These are phyloP conservation scores for Nannizzia gypsea DNA, from an alignment of 2,329 filamentous ascomycete species.

Conservation along the genomic window DNA sequence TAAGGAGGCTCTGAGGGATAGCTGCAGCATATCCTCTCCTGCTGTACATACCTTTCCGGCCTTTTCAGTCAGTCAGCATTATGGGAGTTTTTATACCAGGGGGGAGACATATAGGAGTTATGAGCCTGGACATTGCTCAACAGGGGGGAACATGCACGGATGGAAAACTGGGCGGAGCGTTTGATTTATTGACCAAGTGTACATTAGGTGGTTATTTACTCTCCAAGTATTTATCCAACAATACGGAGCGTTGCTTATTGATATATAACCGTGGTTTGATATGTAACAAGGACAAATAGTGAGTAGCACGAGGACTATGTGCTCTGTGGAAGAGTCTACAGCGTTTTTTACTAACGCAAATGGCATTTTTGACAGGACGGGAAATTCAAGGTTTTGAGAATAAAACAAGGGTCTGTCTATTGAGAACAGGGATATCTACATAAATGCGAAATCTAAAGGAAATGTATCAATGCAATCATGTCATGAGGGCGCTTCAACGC, in stretches of 20 bases:
- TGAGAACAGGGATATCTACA: not conserved
- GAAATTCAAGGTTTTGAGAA: not conserved
- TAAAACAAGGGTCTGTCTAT: not conserved
- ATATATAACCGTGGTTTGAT: no score
- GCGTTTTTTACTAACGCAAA: not conserved
- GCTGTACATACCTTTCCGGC: not conserved
- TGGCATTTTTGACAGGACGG: not conserved
- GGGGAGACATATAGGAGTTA: not conserved
- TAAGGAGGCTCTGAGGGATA: slow-evolving; percentile 6
- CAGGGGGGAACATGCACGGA: not conserved
- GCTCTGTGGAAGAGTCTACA: not conserved
- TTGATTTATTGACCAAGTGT: not conserved
- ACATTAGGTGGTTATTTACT: not conserved
- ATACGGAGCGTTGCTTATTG: not conserved
- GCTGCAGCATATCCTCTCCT: not conserved
- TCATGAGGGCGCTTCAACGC: not conserved
- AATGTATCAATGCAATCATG: slow-evolving; percentile 1
- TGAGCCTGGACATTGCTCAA: not conserved
- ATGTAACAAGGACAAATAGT: no score
- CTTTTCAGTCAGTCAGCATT: not conserved
- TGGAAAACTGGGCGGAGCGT: not conserved
- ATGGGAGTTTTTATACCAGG: not conserved
- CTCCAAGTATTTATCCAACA: not conserved
- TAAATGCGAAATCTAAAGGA: not conserved
- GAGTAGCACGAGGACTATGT: not conserved